phyloP scores from a whole-genome alignment of 1,284 basidiomycete species.

The Agroathelia rolfsii region DNA sequence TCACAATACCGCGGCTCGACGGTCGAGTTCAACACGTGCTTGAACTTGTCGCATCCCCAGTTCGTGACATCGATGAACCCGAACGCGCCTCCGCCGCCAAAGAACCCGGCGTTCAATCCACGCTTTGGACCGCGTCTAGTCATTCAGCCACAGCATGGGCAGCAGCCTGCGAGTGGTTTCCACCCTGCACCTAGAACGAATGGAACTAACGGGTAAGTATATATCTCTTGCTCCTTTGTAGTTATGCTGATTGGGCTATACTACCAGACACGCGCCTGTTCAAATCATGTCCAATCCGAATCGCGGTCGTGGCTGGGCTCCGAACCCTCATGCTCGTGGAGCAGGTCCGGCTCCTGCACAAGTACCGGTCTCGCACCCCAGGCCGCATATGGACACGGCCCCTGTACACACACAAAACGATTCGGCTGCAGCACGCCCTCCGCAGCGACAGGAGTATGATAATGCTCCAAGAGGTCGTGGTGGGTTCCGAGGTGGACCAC shows the following conservation, averaged over 20 bases:
- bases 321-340: conserved; percentile 18
- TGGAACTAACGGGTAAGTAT: conserved; percentile 3
- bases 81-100: conserved; percentile 29
- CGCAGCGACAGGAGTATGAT: too few species aligned
- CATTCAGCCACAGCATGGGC: conserved; percentile 41
- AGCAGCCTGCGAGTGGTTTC: conserved; percentile 49
- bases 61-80: conserved; percentile 67
- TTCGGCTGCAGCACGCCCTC: too few species aligned
- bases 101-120: conserved; percentile 45
- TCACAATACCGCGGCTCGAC: conserved; percentile 84
- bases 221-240: conserved; percentile 4
- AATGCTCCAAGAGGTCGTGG: too few species aligned
- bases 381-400: too few species aligned
- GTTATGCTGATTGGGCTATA: conserved; percentile 7
- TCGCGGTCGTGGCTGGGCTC: conserved; percentile 32
- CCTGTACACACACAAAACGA: too few species aligned
- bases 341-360: too few species aligned
- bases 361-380: too few species aligned
- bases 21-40: conserved; percentile 74
- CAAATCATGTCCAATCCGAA: conserved; percentile 65
- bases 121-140: conserved; percentile 57
- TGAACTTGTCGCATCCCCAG: conserved; percentile 80
- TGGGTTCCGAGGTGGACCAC: not conserved
- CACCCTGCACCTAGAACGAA: conserved; percentile 36
- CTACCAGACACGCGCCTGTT: conserved; percentile 23